phyloP scores from a whole-genome alignment of 345 rosid genomes.

The Sisymbrium altissimum region DNA sequence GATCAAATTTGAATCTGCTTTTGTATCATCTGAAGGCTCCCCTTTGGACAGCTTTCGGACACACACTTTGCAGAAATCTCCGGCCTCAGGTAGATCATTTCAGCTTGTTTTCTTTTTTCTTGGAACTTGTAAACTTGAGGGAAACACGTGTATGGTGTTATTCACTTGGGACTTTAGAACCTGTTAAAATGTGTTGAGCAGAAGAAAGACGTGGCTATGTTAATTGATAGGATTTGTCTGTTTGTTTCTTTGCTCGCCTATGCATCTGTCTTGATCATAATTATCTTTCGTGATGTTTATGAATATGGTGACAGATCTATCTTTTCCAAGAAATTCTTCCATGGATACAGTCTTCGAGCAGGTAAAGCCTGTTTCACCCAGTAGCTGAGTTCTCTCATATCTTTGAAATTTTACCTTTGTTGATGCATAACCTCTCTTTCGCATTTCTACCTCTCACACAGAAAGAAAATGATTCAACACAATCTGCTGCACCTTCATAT shows the following conservation, averaged over 20 bases:
- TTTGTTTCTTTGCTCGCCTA: constrained; percentile 10
- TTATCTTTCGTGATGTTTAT: neutral
- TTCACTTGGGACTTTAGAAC: neutral
- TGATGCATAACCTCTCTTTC: constrained; percentile 12
- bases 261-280: constrained; percentile 5
- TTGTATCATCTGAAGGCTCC: constrained; percentile 69
- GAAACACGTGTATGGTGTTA: neutral
- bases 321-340: constrained; percentile 58
- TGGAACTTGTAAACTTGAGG: constrained; percentile 1
- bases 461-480: constrained; percentile 49
- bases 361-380: constrained; percentile 42
- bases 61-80: constrained; percentile 63
- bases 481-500: constrained; percentile 43
- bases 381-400: constrained; percentile 3
- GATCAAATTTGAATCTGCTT: constrained; percentile 52
- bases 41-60: constrained; percentile 54
- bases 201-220: neutral
- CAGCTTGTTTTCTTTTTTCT: neutral
- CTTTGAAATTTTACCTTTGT: neutral
- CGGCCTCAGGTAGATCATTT: constrained; percentile 61
- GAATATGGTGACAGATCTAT: constrained; percentile 53
- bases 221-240: neutral
- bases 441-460: neutral
- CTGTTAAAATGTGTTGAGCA: neutral
- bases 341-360: constrained; percentile 60